Percentiles rank a stretch among this genome's conserved stretches.
Evolutionary conservation across 2,329 filamentous ascomycete genomes (phyloP).

Genomic region (Teratosphaeria zuluensis): DNA sequence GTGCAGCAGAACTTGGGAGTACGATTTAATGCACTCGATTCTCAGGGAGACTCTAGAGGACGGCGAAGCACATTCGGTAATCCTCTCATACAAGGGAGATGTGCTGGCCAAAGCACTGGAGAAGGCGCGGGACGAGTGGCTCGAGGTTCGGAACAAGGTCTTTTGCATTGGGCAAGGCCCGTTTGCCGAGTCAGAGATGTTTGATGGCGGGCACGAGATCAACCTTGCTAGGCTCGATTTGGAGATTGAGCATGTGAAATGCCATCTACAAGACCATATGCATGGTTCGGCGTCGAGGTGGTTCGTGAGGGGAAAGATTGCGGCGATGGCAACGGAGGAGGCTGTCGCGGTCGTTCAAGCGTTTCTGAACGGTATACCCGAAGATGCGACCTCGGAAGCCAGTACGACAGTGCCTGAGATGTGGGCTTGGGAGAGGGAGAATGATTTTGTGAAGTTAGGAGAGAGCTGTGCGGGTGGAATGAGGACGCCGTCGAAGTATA

Average conservation of each 20-base stretch:
- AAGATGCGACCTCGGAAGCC: neutral
- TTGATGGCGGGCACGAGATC: neutral
- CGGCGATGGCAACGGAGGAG: neutral
- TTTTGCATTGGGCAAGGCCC: neutral
- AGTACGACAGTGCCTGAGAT: neutral
- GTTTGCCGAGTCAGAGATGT: neutral
- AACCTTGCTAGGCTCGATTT: neutral
- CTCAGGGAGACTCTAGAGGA: neutral
- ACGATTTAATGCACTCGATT: neutral
- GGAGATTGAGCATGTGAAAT: neutral
- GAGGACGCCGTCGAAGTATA: no score
- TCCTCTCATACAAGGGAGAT: neutral
- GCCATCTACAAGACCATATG: neutral
- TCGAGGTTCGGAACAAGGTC: neutral
- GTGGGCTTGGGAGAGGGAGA: neutral
- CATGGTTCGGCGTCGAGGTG: neutral
- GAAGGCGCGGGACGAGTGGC: neutral
- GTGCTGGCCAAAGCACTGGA: neutral
- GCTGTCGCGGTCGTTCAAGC: neutral
- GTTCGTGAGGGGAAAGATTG: neutral
- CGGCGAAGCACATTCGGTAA: neutral
- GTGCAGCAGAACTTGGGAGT: neutral
- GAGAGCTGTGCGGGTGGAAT: no score
- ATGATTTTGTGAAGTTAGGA: no score
- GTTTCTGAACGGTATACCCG: neutral